phyloP scores from a whole-genome alignment of 208 protist genomes.

The Trypanosoma conorhini region DNA sequence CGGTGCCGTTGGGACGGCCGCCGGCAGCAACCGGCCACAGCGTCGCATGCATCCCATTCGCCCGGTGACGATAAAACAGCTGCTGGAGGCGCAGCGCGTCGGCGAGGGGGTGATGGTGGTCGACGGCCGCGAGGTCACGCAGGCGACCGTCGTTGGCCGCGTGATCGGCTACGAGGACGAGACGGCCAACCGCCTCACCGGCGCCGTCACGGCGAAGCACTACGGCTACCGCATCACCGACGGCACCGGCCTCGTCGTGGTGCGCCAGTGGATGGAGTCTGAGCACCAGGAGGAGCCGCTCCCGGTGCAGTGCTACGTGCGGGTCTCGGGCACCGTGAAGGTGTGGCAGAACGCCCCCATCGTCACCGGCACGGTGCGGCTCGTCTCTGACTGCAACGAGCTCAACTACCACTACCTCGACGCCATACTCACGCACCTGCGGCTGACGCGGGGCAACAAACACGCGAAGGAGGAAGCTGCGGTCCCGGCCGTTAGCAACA shows the following conservation, averaged over 20 bases:
- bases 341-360: conserved; percentile 83
- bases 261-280: conserved; percentile 85
- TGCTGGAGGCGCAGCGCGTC: conserved; percentile 79
- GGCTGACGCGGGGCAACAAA: conserved; percentile 67
- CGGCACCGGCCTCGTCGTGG: conserved; percentile 79
- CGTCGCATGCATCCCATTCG: conserved; percentile 85
- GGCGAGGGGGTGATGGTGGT: conserved; percentile 88
- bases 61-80: conserved; percentile 89
- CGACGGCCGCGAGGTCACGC: conserved; percentile 86
- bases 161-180: conserved; percentile 83
- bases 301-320: conserved; percentile 78
- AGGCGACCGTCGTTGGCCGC: conserved; percentile 83
- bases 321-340: conserved; percentile 85
- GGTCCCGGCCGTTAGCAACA: conserved; percentile 53
- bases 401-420: conserved; percentile 90
- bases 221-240: conserved; percentile 85
- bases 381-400: conserved; percentile 88
- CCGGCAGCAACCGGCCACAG: conserved; percentile 45
- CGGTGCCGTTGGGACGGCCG: conserved; percentile 1
- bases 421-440: conserved; percentile 87
- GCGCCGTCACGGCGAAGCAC: conserved; percentile 87
- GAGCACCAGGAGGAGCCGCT: conserved; percentile 63
- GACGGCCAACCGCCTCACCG: conserved; percentile 35
- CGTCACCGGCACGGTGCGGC: conserved; percentile 82
- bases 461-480: conserved; percentile 29